A percentile compares a stretch with the other conserved stretches of the same genome.
phyloP scores from a whole-genome alignment of 768 basidiomycete species.

The Termitomyces sp. region DNA sequence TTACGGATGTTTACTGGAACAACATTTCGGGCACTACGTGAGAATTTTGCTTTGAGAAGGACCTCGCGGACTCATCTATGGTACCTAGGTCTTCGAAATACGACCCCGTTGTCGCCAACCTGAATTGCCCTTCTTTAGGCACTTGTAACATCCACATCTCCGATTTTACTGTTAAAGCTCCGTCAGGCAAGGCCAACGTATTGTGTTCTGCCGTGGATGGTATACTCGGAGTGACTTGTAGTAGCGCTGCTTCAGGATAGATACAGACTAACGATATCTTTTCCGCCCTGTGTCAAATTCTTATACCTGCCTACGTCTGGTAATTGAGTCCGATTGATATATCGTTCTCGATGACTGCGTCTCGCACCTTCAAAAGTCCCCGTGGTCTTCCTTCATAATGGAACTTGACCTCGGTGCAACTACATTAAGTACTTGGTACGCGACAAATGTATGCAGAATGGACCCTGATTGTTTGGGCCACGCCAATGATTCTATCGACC shows the following conservation, averaged over 20 bases:
- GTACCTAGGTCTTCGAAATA: conserved; percentile 16
- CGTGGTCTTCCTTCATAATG: no score
- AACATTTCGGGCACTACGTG: conserved; percentile 24
- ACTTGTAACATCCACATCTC: conserved; percentile 20
- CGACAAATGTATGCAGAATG: no score
- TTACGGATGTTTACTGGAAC: conserved; percentile 20
- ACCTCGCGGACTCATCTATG: background rate
- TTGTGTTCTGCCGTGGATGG: conserved; percentile 22
- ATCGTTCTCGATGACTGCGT: background rate
- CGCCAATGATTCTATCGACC: no score
- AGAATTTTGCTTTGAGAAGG: background rate
- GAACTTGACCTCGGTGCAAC: no score
- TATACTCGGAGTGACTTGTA: conserved; percentile 19
- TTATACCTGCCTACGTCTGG: background rate
- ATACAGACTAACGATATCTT: background rate
- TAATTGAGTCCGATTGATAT: no score
- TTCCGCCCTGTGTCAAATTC: background rate
- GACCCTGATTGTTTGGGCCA: no score
- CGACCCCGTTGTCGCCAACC: conserved; percentile 20
- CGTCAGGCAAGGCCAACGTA: conserved; percentile 18
- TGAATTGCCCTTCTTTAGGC: conserved; percentile 20
- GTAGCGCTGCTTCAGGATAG: conserved; percentile 20
- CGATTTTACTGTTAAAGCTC: conserved; percentile 20
- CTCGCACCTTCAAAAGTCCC: background rate
- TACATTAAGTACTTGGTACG: no score